Percentiles rank a stretch among this genome's conserved stretches.
These are phyloP conservation scores for Acer saccharum DNA, from an alignment of 345 rosid species.

Conservation along the genomic window DNA sequence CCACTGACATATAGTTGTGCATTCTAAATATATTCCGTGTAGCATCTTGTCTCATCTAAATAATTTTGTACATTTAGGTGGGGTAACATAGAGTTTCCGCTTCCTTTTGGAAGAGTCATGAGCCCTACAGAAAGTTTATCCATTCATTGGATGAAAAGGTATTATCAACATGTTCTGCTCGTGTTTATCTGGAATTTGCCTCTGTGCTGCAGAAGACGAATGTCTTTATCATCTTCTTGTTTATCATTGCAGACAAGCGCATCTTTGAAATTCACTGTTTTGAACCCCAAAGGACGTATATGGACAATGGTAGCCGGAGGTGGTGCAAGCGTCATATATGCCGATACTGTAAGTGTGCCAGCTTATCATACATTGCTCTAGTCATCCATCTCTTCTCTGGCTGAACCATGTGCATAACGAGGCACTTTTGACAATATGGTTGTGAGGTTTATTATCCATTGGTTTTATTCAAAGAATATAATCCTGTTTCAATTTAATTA, in stretches of 20 bases:
- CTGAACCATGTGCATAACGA: too few species aligned
- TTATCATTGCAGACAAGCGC: constrained; percentile 77
- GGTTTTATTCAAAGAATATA: constrained; percentile 8
- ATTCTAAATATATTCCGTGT: neutral
- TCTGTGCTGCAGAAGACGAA: neutral
- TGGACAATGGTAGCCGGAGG: constrained; percentile 99
- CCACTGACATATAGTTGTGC: neutral
- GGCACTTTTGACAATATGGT: neutral
- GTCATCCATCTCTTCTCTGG: too few species aligned
- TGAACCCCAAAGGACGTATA: constrained; percentile 93
- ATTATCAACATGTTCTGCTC: constrained; percentile 6
- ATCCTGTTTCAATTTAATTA: constrained; percentile 26
- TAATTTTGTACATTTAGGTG: constrained; percentile 50
- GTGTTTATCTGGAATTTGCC: constrained; percentile 5
- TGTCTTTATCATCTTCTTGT: constrained; percentile 10
- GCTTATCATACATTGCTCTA: neutral
- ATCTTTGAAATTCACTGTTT: constrained; percentile 89
- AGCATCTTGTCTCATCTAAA: constrained; percentile 2
- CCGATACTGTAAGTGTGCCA: constrained; percentile 70
- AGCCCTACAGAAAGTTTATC: constrained; percentile 77
- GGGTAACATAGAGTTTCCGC: constrained; percentile 85
- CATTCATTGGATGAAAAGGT: constrained; percentile 97
- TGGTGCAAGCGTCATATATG: constrained; percentile 98
- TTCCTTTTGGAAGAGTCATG: constrained; percentile 95
- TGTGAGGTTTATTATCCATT: neutral